Evolutionary conservation across 352 stramenopile species (phyloP), one percentile per base, ranked within the genome.

Genomic region (Phytophthora syringae): DNA sequence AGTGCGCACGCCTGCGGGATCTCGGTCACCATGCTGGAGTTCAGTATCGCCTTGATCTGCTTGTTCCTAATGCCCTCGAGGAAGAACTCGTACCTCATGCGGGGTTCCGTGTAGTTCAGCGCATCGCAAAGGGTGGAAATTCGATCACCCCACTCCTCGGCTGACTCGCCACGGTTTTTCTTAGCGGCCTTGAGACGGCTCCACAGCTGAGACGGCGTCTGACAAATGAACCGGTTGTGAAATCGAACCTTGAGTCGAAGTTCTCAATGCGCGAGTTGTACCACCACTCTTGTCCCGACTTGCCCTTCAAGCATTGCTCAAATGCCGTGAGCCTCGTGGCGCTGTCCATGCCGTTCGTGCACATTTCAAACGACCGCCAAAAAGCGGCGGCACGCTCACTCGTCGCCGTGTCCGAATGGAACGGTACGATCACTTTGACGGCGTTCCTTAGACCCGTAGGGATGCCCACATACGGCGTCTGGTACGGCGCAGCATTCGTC

Each of bases 221-320:
- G 55, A 21, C 44, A 54, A 15, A 63, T 48, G 24, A 63, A 63
- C 1, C 44, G 43, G 21, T 63, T 54, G 11, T 63, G 45, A 21
- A 63, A 55, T 2, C 45, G 16, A 13, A 50, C 44, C 7, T 32
- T 21, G 4, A 53, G n/a, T 36, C 20, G 10, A 61, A 61, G 15
- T n/a, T 37, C 4, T 52, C 27, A 20, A 53, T 40, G 0, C n/a
- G 7, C 2, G 30, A 45, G 5, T 47, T 61, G 16, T 48, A 48
- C 43, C 43, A 61, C 53, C 28, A 61, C 15, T 34, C 12, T 2
- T 49, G 21, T 0, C 37, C 51, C 12, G 5, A 7, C 15, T 60
- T 42, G 16, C 37, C 51, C 24, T 42, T 51, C 21, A 58, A 32
- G 27, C 27, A 32, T 9, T 32, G 27, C 9, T 32, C 27, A 9